Conservation (phyloP, 768 basidiomycete genomes). For the Pulveroboletus frians region DNA sequence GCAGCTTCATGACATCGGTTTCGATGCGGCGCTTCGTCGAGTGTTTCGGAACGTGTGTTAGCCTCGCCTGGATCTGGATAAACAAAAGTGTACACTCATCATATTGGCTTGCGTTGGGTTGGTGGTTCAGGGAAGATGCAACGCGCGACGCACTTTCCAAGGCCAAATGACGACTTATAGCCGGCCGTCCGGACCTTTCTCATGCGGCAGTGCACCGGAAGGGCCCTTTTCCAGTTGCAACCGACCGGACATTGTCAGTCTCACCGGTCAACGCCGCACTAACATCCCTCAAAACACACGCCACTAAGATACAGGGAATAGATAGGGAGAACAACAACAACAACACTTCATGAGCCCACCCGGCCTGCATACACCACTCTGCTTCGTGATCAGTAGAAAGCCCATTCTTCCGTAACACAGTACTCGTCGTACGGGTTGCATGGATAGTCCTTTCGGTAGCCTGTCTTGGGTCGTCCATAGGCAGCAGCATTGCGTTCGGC, state of each 20-base stretch:
- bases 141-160: constrained; percentile 1
- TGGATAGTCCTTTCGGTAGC: constrained; percentile 41
- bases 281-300: constrained; percentile 3
- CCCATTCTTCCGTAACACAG: constrained; percentile 71
- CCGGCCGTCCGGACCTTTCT: constrained; percentile 5
- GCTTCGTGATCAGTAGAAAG: constrained; percentile 33
- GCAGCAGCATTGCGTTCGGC: constrained; percentile 30
- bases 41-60: constrained; percentile 40
- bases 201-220: constrained; percentile 11
- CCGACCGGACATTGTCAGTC: constrained; percentile 1
- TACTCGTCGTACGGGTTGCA: constrained; percentile 58
- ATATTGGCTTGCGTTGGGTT: constrained; percentile 34
- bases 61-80: constrained; percentile 15
- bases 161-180: constrained; percentile 14
- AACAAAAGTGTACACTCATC: constrained; percentile 48
- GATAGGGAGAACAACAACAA: constrained; percentile 14
- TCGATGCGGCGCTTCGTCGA: constrained; percentile 93
- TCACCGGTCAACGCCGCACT: background rate
- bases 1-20: constrained; percentile 99
- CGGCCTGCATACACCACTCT: background rate
- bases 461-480: constrained; percentile 26
- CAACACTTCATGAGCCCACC: constrained; percentile 7
- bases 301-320: constrained; percentile 21
- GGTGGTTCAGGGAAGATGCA: constrained; percentile 12
- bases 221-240: constrained; percentile 17